phyloP scores from a whole-genome alignment of 2,329 filamentous ascomycete genomes.

The Aureobasidium sp. region DNA sequence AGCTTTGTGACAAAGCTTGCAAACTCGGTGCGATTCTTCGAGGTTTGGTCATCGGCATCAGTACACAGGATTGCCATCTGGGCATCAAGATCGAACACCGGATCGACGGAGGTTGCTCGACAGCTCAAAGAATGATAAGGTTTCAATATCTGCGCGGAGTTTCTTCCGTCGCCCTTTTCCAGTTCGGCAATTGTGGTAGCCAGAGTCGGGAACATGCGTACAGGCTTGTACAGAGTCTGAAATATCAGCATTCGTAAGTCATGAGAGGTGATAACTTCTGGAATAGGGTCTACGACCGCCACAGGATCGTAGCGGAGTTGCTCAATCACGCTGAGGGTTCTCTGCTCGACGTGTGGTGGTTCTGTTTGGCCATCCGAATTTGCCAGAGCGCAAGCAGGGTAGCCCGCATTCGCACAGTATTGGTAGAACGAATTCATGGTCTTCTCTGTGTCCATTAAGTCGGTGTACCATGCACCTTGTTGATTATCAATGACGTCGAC shows the following conservation, averaged over 20 bases:
- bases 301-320: slow-evolving; percentile 41
- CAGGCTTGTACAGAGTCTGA: slow-evolving; percentile 24
- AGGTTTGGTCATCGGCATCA: slow-evolving; percentile 24
- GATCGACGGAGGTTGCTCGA: slow-evolving; percentile 15
- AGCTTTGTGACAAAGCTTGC: slow-evolving; percentile 18
- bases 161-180: slow-evolving; percentile 20
- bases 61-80: slow-evolving; percentile 26
- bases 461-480: slow-evolving; percentile 38
- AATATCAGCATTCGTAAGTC: not conserved
- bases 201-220: slow-evolving; percentile 26
- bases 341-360: slow-evolving; percentile 25
- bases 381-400: slow-evolving; percentile 26
- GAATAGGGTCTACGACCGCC: not conserved
- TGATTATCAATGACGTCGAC: slow-evolving; percentile 40
- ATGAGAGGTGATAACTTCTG: not conserved
- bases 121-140: slow-evolving; percentile 28
- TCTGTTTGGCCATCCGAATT: not conserved
- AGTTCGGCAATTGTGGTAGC: slow-evolving; percentile 26
- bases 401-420: slow-evolving; percentile 18
- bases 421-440: slow-evolving; percentile 34
- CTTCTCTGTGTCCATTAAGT: slow-evolving; percentile 44
- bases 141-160: slow-evolving; percentile 27
- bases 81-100: slow-evolving; percentile 10
- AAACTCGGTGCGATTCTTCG: slow-evolving; percentile 16
- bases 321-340: slow-evolving; percentile 31